These are phyloP conservation scores for Vitis hybrid DNA, from an alignment of 177 flowering plant genomes.

Conservation along the genomic window DNA sequence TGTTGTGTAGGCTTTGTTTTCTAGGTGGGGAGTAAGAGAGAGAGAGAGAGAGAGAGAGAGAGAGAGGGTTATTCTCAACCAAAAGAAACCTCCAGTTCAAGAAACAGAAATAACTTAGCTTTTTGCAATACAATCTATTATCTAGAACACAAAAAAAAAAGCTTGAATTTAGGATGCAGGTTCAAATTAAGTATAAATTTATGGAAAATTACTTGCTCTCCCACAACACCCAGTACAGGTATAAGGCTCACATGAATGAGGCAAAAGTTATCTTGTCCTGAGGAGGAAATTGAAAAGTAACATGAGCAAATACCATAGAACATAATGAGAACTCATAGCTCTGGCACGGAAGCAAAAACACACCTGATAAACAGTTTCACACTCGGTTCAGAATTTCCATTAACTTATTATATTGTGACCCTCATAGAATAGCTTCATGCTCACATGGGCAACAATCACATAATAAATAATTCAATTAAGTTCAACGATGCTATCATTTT, in stretches of 20 bases:
- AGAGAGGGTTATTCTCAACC: neutral
- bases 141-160: neutral
- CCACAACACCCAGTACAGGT: constrained; percentile 92
- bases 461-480: too few relatives aligned
- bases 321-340: neutral
- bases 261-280: constrained; percentile 90
- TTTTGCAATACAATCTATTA: neutral
- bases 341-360: neutral
- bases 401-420: too few relatives aligned
- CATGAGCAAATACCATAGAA: constrained; percentile 3
- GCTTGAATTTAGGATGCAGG: neutral
- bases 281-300: constrained; percentile 6
- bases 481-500: too few relatives aligned
- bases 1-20: constrained; percentile 99
- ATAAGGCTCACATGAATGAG: constrained; percentile 95
- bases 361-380: too few relatives aligned
- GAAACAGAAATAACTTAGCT: neutral
- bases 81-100: constrained; percentile 2
- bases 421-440: too few relatives aligned
- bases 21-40: constrained; percentile 35
- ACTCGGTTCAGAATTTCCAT: too few relatives aligned
- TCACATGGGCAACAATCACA: too few relatives aligned
- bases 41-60: neutral
- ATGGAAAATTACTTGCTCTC: constrained; percentile 79
- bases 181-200: neutral